Base-by-base conservation (phyloP, 208 protist species). In the Phytomonas sp. region DNA sequence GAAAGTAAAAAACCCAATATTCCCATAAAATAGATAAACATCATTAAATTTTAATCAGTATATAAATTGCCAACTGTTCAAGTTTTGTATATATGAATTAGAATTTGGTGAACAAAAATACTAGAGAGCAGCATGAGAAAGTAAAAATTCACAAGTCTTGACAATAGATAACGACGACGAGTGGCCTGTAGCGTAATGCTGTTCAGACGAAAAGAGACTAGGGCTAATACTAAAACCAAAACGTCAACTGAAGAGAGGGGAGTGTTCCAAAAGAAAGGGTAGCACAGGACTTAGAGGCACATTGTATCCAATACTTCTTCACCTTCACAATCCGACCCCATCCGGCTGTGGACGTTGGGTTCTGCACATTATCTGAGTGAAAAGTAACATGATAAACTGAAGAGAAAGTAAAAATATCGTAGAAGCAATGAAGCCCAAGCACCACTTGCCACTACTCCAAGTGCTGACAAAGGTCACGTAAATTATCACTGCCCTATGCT, bases 1-100 rank as follows among this genome's bases (percentile, higher is more conserved):
- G 14, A 37, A 42, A 52, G 30, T 36, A 74, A 34, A 1, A 73
- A 63, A 74, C 37, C 30, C 4, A 45, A 23, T 64, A 69, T 36
- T 37, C 63, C 37, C 32, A 67, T 0, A 67, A 40, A 29, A 37
- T 26, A 26, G 26, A 34, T 34, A 56, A 78, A 67, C n/a, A 40
- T 40, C 40, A 4, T 49, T 49, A 16, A 49, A 49, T 49, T 49
- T 49, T 23, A 49, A 49, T 37, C 34, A 37, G 34, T 37, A 37
- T 37, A 37, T 37, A 11, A 37, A 37, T 37, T 3, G 8, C n/a
- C n/a, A n/a, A n/a, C n/a, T n/a, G n/a, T n/a, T n/a, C n/a, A n/a
- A n/a, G n/a, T n/a, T n/a, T n/a, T n/a, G n/a, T n/a, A n/a, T n/a
- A n/a, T n/a, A n/a, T n/a, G n/a, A n/a, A n/a, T n/a, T n/a, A n/a